These are phyloP conservation scores for Eucalyptus fibrosa DNA, from an alignment of 345 rosid species.

Conservation along the genomic window DNA sequence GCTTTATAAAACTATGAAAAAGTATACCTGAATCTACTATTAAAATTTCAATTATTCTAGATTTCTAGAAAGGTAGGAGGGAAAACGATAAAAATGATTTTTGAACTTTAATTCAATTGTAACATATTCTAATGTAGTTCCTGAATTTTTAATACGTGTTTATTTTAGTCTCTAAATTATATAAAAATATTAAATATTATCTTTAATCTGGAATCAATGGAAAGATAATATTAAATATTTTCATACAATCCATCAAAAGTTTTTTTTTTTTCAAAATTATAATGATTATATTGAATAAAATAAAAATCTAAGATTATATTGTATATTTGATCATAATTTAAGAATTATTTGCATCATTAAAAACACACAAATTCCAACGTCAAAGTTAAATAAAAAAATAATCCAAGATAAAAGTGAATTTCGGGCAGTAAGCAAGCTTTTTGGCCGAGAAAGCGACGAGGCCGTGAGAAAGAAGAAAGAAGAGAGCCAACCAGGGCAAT, in stretches of 20 bases:
- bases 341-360: neutral
- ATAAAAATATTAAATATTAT: too few species aligned
- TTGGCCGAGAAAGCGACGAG: neutral
- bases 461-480: neutral
- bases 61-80: neutral
- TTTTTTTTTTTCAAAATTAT: too few species aligned
- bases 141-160: fast-evolving
- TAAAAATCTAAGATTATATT: too few species aligned
- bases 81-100: too few species aligned
- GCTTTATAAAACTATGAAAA: neutral
- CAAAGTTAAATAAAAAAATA: neutral
- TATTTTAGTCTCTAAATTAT: fast-evolving
- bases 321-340: too few species aligned
- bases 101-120: neutral
- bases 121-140: too few species aligned
- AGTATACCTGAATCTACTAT: neutral
- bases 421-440: neutral
- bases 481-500: neutral
- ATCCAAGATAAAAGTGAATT: neutral
- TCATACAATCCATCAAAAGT: fast-evolving
- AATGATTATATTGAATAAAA: too few species aligned
- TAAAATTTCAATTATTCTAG: neutral
- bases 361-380: neutral
- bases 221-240: too few species aligned
- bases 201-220: too few species aligned